Evolutionary conservation across 495 filamentous ascomycete species (phyloP).

Genomic region (Penicillium atrosanguineum): DNA sequence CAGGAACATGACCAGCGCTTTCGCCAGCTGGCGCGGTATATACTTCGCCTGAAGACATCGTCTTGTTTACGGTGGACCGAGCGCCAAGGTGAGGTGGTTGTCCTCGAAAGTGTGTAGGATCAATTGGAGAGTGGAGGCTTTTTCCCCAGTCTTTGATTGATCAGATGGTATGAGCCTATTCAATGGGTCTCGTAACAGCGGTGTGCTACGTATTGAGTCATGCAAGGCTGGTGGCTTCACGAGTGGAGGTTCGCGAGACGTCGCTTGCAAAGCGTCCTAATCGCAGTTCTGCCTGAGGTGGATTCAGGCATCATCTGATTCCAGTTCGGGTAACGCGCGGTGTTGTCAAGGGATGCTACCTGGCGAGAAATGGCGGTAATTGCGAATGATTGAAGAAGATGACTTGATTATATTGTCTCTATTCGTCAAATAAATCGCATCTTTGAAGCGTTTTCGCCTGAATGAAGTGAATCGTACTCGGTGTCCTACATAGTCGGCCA

Average conservation of each 20-base stretch:
- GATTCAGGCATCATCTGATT: conserved; percentile 18
- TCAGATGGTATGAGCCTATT: conserved; percentile 1
- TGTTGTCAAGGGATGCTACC: not conserved
- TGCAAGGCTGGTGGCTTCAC: conserved; percentile 1
- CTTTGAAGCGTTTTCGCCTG: not conserved
- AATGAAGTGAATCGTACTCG: not conserved
- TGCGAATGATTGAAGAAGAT: not conserved
- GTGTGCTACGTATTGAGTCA: conserved; percentile 1
- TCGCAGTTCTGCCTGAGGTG: conserved; percentile 22
- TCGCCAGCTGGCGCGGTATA: conserved; percentile 14
- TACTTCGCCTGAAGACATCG: conserved; percentile 14
- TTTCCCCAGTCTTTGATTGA: conserved; percentile 2
- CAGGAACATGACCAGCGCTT: conserved; percentile 5
- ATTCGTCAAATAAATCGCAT: not conserved
- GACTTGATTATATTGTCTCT: not conserved
- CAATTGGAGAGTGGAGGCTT: conserved; percentile 1
- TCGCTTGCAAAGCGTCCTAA: conserved; percentile 1
- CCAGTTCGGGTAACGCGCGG: conserved; percentile 5
- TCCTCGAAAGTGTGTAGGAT: not conserved
- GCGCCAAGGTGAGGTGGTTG: conserved; percentile 3
- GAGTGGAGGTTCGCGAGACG: conserved; percentile 1
- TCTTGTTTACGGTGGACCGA: conserved; percentile 2
- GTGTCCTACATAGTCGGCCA: not conserved
- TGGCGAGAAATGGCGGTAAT: not conserved
- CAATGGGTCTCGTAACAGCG: not conserved